Conservation (phyloP, 2,329 filamentous ascomycete species). For the Epichloe uncinata region DNA sequence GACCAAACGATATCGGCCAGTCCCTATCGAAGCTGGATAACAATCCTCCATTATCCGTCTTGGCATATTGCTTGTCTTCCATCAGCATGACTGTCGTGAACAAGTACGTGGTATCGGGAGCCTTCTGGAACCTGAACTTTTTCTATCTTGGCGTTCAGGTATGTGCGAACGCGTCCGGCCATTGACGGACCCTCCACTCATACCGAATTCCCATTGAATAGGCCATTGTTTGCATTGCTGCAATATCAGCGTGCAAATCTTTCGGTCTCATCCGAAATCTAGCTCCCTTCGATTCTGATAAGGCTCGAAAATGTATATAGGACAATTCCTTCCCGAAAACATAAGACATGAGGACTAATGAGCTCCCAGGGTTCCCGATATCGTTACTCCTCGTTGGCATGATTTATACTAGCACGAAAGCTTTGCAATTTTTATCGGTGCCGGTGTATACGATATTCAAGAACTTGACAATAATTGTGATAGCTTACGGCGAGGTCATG, state of each 20-base stretch:
- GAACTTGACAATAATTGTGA: conserved; percentile 97
- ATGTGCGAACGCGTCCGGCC: conserved; percentile 19
- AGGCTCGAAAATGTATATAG: conserved; percentile 77
- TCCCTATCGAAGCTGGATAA: conserved; percentile 45
- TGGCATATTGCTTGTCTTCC: conserved; percentile 88
- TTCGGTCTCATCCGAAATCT: conserved; percentile 69
- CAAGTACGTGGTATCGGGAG: conserved; percentile 91
- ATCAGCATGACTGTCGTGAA: conserved; percentile 99
- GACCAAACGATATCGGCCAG: conserved; percentile 1
- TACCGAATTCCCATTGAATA: conserved; percentile 23
- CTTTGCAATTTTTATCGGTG: conserved; percentile 89
- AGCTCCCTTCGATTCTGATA: conserved; percentile 70
- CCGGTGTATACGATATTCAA: conserved; percentile 99
- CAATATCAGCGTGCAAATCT: conserved; percentile 74
- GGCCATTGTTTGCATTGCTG: conserved; percentile 78
- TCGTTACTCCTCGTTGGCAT: conserved; percentile 92
- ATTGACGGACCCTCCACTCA: not conserved
- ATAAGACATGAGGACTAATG: not conserved
- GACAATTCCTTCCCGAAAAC: not conserved
- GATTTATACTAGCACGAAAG: conserved; percentile 97
- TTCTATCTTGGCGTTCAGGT: conserved; percentile 90
- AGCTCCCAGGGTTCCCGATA: conserved; percentile 72
- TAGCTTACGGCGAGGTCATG: conserved; percentile 93
- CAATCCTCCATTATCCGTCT: conserved; percentile 66
- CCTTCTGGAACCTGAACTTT: conserved; percentile 90